Base-by-base conservation (phyloP, 2,329 filamentous ascomycete genomes). In the Alternaria infectoria region DNA sequence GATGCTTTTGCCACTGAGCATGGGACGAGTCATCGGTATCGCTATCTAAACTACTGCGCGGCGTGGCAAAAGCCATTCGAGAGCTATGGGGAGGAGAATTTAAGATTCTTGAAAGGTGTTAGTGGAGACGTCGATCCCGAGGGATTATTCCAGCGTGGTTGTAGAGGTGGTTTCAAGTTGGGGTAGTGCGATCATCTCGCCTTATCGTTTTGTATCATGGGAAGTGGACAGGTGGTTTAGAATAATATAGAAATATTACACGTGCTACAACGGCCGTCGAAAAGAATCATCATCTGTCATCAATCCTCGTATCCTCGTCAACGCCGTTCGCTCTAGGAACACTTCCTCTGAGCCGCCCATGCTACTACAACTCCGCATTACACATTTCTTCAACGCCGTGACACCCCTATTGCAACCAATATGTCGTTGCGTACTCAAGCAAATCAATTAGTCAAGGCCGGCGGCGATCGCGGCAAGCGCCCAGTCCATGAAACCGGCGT, bases 401-500 rank as follows among this genome's bases (percentile, higher is more conserved):
- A 21, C 30, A 52, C 19, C 44, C 21, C 2, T 25, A 6, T 23
- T 25, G 19, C 13, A 23, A 23, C 3, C 12, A 3, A 3, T 3
- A 2, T 9, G 4, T 26, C 19, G 17, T 12, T 32, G 8, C 13
- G 17, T 1, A 15, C 13, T 21, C 12, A 46, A 36, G 6, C 64
- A 75, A 21, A 4, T 21, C 12, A n/a, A 36, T 4, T 67, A 75
- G 25, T 70, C 40, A 40, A 74, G 45, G 1, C 77, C 77, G 36
- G 77, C 72, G n/a, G 63, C 61, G 54, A 78, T 79, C 5, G 77
- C 77, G n/a, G 76, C 74, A 55, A 81, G 63, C 3, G 77, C 74
- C 71, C 77, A 81, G 25, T 81, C 79, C 77, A 80, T 81, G 59
- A 81, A 81, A 0, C 79, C 79, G 6, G 79, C 79, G 62, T 79